phyloP scores from a whole-genome alignment of 805 yeast species.

The Zygosaccharomyces siamensis region DNA sequence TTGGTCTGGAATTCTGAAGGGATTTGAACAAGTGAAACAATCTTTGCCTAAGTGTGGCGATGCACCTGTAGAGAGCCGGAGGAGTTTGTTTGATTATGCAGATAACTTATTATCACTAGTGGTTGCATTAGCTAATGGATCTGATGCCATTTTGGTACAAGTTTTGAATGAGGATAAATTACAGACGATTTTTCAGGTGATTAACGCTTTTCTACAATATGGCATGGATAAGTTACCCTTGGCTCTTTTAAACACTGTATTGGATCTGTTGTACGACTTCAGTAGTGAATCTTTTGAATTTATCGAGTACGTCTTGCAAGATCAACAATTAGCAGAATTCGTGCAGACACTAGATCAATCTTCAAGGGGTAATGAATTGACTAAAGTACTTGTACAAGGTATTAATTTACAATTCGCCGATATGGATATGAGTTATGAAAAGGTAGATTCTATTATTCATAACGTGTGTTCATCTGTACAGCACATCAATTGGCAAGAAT shows the following conservation, averaged over 20 bases:
- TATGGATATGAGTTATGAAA: conserved; percentile 20
- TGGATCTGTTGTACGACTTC: conserved; percentile 57
- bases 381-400: conserved; percentile 37
- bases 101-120: conserved; percentile 70
- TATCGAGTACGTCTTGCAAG: conserved; percentile 30
- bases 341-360: conserved; percentile 17
- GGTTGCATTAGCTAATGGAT: conserved; percentile 59
- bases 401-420: conserved; percentile 38
- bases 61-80: conserved; percentile 39
- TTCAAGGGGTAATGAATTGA: conserved; percentile 28
- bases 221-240: conserved; percentile 35
- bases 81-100: conserved; percentile 56
- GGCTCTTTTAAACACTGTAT: conserved; percentile 46
- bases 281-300: conserved; percentile 55
- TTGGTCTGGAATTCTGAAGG: conserved; percentile 54
- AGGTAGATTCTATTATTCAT: conserved; percentile 25
- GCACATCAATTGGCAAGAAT: conserved; percentile 33
- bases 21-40: conserved; percentile 46
- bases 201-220: conserved; percentile 29
- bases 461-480: conserved; percentile 27
- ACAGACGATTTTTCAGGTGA: conserved; percentile 23
- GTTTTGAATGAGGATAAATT: conserved; percentile 31
- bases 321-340: conserved; percentile 17
- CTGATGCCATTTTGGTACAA: conserved; percentile 53
- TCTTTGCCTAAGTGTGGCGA: conserved; percentile 43